Base-by-base conservation (phyloP, 1,284 basidiomycete genomes). In the Tilletia indica region DNA sequence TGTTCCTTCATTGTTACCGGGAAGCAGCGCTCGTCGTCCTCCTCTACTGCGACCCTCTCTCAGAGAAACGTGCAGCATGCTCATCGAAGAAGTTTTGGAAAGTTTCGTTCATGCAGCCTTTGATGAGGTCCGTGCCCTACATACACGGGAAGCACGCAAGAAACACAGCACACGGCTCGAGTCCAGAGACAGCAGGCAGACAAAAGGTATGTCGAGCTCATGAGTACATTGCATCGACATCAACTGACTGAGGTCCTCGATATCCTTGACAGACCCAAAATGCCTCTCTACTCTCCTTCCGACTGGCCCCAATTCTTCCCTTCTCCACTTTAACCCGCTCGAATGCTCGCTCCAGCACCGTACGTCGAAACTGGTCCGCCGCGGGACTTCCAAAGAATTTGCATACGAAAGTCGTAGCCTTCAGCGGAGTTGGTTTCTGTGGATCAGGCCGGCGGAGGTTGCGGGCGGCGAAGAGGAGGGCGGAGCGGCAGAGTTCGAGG, bases 321-420 rank as follows among this genome's bases (percentile, higher is more conserved):
- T 82, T 82, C 31, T 78, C 79, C 2, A 75, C 69, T 45, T 76
- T 78, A 68, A 82, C 80, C 45, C 72, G 70, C 9, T 67, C 63
- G 45, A 82, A 82, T 67, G 74, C 67, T 21, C 42, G 70, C n/a
- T 78, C 72, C 5, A 80, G 74, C 38, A 78, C 76, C 6, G 71
- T 36, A n/a, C 70, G 74, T 42, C 79, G 76, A 39, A 82, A 82
- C 2, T 68, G 16, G 31, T 80, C 77, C 8, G 80, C 76, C 54
- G 80, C 77, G 16, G 73, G 67, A 42, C 77, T 77, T 74, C 77
- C 78, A 54, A 78, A 82, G 67, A 78, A 78, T 70, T 82, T 82
- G 67, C 74, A 74, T 5, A 76, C 68, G 56, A 76, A 76, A 0
- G 14, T 42, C 25, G 31, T 49, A 31, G 25, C 25, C 51, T 19